Percentiles rank a stretch among this genome's conserved stretches.
Conservation (phyloP, 192 early-diverging fungal genomes). For the Dissophora ornata region DNA sequence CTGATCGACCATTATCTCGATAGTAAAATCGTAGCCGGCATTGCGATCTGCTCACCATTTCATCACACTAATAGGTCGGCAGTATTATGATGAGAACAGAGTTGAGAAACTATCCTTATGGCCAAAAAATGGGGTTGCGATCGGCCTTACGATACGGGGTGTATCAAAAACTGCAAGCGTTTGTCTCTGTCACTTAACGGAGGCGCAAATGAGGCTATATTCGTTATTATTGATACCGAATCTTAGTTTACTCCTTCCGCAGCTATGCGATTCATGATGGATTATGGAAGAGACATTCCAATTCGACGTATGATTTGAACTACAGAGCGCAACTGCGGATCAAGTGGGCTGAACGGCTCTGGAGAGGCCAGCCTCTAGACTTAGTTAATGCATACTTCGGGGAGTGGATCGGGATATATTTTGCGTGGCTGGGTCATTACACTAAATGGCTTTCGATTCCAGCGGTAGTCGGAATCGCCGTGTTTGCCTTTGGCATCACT, state of each 20-base stretch:
- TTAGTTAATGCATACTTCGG: slow-evolving; percentile 70
- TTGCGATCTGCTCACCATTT: too few relatives aligned
- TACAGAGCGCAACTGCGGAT: slow-evolving; percentile 57
- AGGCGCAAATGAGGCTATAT: too few relatives aligned
- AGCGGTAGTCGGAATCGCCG: slow-evolving; percentile 60
- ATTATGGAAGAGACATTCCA: slow-evolving; percentile 17
- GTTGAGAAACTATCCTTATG: slow-evolving; percentile 10
- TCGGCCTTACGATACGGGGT: slow-evolving; percentile 31
- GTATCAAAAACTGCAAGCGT: slow-evolving; percentile 27
- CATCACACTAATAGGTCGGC: too few relatives aligned
- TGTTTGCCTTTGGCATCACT: slow-evolving; percentile 64
- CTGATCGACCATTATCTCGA: too few relatives aligned
- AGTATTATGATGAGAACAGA: slow-evolving; percentile 47
- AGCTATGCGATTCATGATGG: slow-evolving; percentile 69
- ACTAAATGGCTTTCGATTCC: slow-evolving; percentile 66
- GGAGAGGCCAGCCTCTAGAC: slow-evolving; percentile 56
- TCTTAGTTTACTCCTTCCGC: too few relatives aligned
- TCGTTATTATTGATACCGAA: too few relatives aligned
- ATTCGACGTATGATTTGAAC: slow-evolving; percentile 13
- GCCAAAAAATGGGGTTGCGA: slow-evolving; percentile 31
- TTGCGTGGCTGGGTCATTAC: slow-evolving; percentile 76
- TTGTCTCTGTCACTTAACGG: too few relatives aligned
- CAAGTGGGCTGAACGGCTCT: slow-evolving; percentile 58
- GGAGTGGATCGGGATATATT: slow-evolving; percentile 72
- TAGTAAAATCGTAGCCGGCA: too few relatives aligned